Evolutionary conservation across 75 land plant species (phyloP).

Genomic region (Azolla pinnata): DNA sequence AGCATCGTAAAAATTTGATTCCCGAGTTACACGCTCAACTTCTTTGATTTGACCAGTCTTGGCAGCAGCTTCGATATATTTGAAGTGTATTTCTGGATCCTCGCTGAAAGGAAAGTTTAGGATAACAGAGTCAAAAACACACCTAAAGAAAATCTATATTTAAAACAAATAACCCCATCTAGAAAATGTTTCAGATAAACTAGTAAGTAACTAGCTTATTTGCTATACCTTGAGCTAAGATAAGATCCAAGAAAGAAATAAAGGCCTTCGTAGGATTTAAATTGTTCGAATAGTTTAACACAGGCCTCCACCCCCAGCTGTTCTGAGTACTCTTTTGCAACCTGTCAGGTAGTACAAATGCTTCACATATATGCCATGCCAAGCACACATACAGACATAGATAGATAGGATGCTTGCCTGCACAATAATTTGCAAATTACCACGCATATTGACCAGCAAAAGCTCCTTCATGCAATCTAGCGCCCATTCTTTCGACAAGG

Average conservation of each 20-base stretch:
- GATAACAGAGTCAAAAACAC: too few relatives aligned
- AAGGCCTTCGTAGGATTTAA: slow-evolving; percentile 86
- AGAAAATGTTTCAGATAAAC: too few relatives aligned
- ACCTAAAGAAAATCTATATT: too few relatives aligned
- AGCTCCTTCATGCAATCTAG: slow-evolving; percentile 98
- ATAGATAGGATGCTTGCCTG: slow-evolving; percentile 48
- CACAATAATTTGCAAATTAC: slow-evolving; percentile 93
- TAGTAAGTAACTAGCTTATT: too few relatives aligned
- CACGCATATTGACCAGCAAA: slow-evolving; percentile 77
- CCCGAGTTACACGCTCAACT: slow-evolving; percentile 95
- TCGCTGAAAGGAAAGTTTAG: too few relatives aligned
- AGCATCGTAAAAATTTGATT: slow-evolving; percentile 92
- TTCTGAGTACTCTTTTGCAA: slow-evolving; percentile 91
- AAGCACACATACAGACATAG: too few relatives aligned
- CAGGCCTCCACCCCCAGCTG: slow-evolving; percentile 88
- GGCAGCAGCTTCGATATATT: slow-evolving; percentile 97
- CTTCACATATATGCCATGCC: too few relatives aligned
- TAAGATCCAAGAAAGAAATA: slow-evolving; percentile 88
- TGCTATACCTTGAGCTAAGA: slow-evolving; percentile 86
- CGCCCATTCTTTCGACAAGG: slow-evolving; percentile 95
- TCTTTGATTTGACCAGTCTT: slow-evolving; percentile 98
- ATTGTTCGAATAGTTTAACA: slow-evolving; percentile 88
- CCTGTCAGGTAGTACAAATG: slow-evolving; percentile 25
- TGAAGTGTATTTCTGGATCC: slow-evolving; percentile 96
- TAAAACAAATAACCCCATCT: too few relatives aligned